Evolutionary conservation across 2,329 filamentous ascomycete genomes (phyloP), one percentile per base, ranked within the genome.

Genomic region (Neonectria neomacrospora): DNA sequence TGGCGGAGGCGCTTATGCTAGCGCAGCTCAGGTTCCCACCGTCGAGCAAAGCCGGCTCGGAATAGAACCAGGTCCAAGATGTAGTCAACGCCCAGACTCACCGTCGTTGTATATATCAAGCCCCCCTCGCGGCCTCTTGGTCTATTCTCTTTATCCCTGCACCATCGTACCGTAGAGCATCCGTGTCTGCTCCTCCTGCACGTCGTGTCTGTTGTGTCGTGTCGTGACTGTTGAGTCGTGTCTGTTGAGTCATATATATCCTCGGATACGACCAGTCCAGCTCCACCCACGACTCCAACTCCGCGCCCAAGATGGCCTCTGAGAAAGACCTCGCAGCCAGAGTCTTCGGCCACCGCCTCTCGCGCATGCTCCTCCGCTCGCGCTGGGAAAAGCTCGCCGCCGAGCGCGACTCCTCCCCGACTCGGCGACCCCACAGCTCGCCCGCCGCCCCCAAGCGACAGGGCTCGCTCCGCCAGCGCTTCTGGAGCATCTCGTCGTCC

Each of bases 401-500:
- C 23, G 11, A 28, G 45, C 16, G 8, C 16, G 23, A 28, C n/a
- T 30, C 45, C 3, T 30, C 45, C 16, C 16, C 26, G 2, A 12
- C 42, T 8, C 48, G 18, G 8, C 39, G 32, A 34, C 45, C 8
- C 9, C 32, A 26, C 8, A 26, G 22, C 47, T 11, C 51, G 12
- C 7, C 34, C 16, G 11, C 34, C 1, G 5, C 28, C 3, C 10
- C 55, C 8, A 18, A 28, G 7, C 67, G 64, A 8, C 68, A 67
- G 42, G 63, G 60, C 10, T 72, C 70, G 12, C 23, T 61, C 39
- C 48, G 41, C 22, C 59, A 53, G 11, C 70, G 70, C 11, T 72
- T 72, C 57, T 72, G 70, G 70, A 71, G 66, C 32, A 34, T 47
- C 12, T 69, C 68, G 9, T 51, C 70, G 6, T 63, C 70, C 39